These are phyloP conservation scores for Peronospora belbahrii DNA, from an alignment of 352 stramenopile genomes.

Conservation along the genomic window DNA sequence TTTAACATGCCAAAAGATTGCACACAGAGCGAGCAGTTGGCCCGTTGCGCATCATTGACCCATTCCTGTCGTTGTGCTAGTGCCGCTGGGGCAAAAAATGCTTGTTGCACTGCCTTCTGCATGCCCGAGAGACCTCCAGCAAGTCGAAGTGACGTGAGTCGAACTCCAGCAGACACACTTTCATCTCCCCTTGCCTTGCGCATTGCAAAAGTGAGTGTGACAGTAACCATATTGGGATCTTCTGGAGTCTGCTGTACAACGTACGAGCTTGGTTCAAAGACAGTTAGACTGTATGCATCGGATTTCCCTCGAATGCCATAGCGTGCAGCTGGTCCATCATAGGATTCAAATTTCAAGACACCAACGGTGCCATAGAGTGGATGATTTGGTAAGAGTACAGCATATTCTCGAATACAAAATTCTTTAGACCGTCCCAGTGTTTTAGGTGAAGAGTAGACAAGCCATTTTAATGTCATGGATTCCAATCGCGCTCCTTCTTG, in stretches of 20 bases:
- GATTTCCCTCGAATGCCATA: constrained; percentile 66
- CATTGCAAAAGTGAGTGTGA: constrained; percentile 74
- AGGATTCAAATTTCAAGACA: constrained; percentile 73
- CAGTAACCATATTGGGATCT: constrained; percentile 43
- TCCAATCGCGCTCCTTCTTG: constrained; percentile 27
- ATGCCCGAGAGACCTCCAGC: constrained; percentile 50
- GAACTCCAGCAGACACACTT: constrained; percentile 62
- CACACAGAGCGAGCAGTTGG: constrained; percentile 74
- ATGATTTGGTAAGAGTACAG: constrained; percentile 47
- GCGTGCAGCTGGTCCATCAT: constrained; percentile 64
- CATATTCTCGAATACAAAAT: constrained; percentile 79
- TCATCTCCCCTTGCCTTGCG: constrained; percentile 63
- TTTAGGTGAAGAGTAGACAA: constrained; percentile 69
- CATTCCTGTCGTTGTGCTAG: constrained; percentile 66
- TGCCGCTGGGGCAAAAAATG: constrained; percentile 52
- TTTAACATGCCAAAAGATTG: constrained; percentile 78
- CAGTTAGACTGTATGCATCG: constrained; percentile 70
- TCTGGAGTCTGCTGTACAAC: constrained; percentile 68
- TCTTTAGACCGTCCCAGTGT: constrained; percentile 75
- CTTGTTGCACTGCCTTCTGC: constrained; percentile 59
- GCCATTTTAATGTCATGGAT: constrained; percentile 80
- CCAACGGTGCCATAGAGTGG: constrained; percentile 52
- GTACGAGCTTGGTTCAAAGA: constrained; percentile 68
- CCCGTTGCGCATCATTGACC: constrained; percentile 70
- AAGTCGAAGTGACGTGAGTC: constrained; percentile 52